A percentile compares a stretch with the other conserved stretches of the same genome.
Evolutionary conservation across 1,284 basidiomycete genomes (phyloP).

Genomic region (Malassezia slooffiae): DNA sequence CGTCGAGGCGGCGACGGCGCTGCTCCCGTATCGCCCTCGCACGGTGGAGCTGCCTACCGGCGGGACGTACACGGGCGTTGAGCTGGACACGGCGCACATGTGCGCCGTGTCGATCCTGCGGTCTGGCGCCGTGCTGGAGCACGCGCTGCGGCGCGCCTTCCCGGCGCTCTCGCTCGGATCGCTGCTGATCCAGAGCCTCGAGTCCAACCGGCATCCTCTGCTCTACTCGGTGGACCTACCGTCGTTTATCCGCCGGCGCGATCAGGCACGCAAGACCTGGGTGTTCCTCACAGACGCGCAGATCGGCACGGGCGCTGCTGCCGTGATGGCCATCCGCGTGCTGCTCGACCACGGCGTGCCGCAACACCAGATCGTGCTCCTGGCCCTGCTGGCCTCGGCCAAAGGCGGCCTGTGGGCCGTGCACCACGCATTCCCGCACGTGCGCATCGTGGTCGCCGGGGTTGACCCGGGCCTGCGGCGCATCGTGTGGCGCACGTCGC

Average conservation of each 20-base stretch:
- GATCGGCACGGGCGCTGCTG: constrained; percentile 88
- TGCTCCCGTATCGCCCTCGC: constrained; percentile 62
- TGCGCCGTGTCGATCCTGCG: background rate
- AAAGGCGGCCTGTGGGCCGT: constrained; percentile 67
- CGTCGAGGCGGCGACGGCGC: constrained; percentile 70
- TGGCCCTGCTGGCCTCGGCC: constrained; percentile 74
- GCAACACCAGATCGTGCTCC: constrained; percentile 55
- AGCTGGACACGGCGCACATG: constrained; percentile 51
- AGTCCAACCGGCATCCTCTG: constrained; percentile 71
- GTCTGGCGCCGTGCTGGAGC: constrained; percentile 28
- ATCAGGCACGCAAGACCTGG: constrained; percentile 56
- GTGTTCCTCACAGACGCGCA: constrained; percentile 89
- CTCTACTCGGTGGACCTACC: constrained; percentile 74
- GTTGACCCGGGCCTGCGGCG: constrained; percentile 36
- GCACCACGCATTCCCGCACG: constrained; percentile 64
- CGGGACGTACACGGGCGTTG: constrained; percentile 58
- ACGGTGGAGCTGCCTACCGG: constrained; percentile 56
- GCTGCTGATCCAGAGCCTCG: constrained; percentile 75
- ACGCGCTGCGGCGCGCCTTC: constrained; percentile 74
- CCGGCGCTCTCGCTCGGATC: constrained; percentile 78
- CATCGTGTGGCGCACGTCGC: constrained; percentile 15
- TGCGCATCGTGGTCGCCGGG: constrained; percentile 37
- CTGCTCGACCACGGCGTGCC: constrained; percentile 86
- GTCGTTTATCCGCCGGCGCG: constrained; percentile 31
- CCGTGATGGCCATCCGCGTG: constrained; percentile 91